Evolutionary conservation across 2,329 filamentous ascomycete genomes (phyloP).

Genomic region (Pyrenochaeta sp.): DNA sequence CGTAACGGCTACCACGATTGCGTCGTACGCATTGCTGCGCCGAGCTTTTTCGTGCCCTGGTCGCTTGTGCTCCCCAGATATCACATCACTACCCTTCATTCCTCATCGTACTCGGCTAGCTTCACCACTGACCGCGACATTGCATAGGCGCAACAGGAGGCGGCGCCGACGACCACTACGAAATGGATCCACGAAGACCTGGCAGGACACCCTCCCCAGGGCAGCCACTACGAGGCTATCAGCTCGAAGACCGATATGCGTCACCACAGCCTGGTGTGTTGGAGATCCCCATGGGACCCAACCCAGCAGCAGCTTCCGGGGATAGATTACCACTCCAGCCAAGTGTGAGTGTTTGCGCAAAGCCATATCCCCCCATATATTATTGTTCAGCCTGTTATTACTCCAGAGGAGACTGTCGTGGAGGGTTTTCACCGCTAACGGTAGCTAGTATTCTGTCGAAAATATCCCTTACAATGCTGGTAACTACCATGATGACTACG

Average conservation of each 20-base stretch:
- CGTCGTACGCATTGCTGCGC: constrained; percentile 21
- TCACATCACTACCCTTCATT: constrained; percentile 15
- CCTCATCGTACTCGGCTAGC: constrained; percentile 3
- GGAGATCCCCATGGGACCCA: constrained; percentile 73
- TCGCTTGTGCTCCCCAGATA: constrained; percentile 8
- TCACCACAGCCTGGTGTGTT: constrained; percentile 59
- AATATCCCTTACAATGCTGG: constrained; percentile 73
- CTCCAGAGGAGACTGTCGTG: too few species aligned
- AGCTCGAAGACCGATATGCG: constrained; percentile 80
- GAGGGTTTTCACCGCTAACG: constrained; percentile 15
- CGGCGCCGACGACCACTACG: constrained; percentile 36
- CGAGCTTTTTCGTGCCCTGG: constrained; percentile 16
- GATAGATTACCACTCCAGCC: constrained; percentile 85
- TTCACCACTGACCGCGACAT: constrained; percentile 23
- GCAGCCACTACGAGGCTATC: constrained; percentile 78
- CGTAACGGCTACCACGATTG: constrained; percentile 13
- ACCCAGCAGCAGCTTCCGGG: constrained; percentile 66
- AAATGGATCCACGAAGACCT: constrained; percentile 62
- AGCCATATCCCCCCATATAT: not conserved
- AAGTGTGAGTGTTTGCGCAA: constrained; percentile 67
- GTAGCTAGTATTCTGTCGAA: constrained; percentile 71
- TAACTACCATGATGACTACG: constrained; percentile 63
- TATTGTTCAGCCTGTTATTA: too few species aligned
- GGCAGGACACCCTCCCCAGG: constrained; percentile 75
- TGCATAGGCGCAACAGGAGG: constrained; percentile 28